These are phyloP conservation scores for Tricholoma hemisulphureum DNA, from an alignment of 768 basidiomycete species.

Conservation along the genomic window DNA sequence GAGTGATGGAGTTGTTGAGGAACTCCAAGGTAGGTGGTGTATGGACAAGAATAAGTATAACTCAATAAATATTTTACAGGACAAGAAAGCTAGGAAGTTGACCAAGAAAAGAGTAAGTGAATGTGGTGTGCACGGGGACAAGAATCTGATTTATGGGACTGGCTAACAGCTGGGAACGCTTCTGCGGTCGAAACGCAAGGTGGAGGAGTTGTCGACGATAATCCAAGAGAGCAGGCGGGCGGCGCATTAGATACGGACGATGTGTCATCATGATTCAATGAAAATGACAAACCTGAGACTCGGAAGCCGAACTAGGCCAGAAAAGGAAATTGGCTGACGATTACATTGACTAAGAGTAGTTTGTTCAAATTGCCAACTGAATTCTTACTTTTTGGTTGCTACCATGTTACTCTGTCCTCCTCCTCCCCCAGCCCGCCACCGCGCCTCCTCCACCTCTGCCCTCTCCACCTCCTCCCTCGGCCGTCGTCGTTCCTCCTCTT, in stretches of 20 bases:
- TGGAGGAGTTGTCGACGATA: slow-evolving; percentile 90
- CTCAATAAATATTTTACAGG: slow-evolving; percentile 46
- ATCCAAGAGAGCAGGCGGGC: slow-evolving; percentile 92
- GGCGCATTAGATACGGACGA: slow-evolving; percentile 36
- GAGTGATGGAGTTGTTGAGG: slow-evolving; percentile 96
- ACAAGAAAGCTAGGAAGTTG: slow-evolving; percentile 99
- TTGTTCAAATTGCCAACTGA: background rate
- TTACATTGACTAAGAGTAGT: too few relatives aligned
- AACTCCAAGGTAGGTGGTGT: slow-evolving; percentile 81
- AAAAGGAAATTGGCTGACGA: slow-evolving; percentile 8
- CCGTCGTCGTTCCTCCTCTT: slow-evolving; percentile 52
- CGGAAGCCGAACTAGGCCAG: background rate
- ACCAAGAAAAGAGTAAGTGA: slow-evolving; percentile 95
- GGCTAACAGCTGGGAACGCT: slow-evolving; percentile 88
- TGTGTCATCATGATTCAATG: background rate
- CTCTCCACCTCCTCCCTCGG: slow-evolving; percentile 53
- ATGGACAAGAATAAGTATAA: background rate
- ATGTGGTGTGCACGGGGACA: too few relatives aligned
- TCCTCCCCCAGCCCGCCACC: slow-evolving; percentile 47
- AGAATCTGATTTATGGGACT: too few relatives aligned
- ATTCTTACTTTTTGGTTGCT: background rate
- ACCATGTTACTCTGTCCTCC: slow-evolving; percentile 24
- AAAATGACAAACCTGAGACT: background rate
- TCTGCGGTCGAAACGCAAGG: slow-evolving; percentile 96
- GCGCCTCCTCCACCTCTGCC: slow-evolving; percentile 59